Evolutionary conservation across 345 rosid species (phyloP).

Genomic region (Erucastrum elatum): DNA sequence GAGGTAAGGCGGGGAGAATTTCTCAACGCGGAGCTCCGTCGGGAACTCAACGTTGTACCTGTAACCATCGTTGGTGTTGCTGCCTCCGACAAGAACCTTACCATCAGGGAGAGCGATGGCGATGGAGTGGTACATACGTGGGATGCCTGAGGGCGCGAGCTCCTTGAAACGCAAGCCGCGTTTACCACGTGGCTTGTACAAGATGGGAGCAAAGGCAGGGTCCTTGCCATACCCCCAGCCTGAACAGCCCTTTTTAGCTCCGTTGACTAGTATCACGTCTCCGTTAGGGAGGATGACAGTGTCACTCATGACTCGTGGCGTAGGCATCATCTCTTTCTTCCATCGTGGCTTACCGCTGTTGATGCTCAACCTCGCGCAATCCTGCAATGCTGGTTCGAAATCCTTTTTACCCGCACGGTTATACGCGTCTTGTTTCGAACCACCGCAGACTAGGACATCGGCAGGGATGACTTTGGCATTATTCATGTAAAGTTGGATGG

Average conservation of each 20-base stretch:
- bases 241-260: conserved; percentile 63
- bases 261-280: conserved; percentile 65
- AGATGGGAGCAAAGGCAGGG: conserved; percentile 58
- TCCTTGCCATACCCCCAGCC: conserved; percentile 73
- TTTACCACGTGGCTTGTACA: conserved; percentile 42
- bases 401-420: conserved; percentile 40
- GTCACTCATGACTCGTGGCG: conserved; percentile 75
- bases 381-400: conserved; percentile 49
- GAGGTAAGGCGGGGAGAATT: conserved; percentile 73
- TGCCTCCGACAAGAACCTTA: conserved; percentile 60
- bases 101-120: conserved; percentile 59
- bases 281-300: conserved; percentile 69
- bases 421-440: conserved; percentile 50
- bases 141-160: conserved; percentile 43
- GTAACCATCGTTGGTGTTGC: conserved; percentile 74
- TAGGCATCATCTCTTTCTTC: conserved; percentile 68
- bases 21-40: conserved; percentile 68
- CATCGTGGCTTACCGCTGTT: conserved; percentile 52
- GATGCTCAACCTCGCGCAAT: conserved; percentile 61
- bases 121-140: conserved; percentile 74
- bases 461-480: conserved; percentile 36
- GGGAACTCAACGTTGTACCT: conserved; percentile 53
- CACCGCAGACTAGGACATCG: conserved; percentile 67
- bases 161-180: conserved; percentile 41
- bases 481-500: conserved; percentile 42